These are phyloP conservation scores for Cyclotella kingstonii DNA, from an alignment of 108 stramenopile species.

Conservation along the genomic window DNA sequence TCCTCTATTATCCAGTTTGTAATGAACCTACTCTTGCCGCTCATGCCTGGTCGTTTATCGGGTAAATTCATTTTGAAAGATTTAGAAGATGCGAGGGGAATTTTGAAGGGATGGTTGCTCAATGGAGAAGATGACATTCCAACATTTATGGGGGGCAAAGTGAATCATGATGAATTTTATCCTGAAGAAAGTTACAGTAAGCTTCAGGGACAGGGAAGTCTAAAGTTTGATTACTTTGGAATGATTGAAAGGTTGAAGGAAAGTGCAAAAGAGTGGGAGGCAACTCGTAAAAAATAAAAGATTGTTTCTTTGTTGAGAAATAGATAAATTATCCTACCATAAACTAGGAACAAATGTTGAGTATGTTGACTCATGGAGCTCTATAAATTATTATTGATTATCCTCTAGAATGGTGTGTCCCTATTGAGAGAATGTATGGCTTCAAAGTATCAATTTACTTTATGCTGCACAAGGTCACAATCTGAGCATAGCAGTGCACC, in stretches of 20 bases:
- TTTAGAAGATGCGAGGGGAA: conserved; percentile 46
- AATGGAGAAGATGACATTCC: conserved; percentile 88
- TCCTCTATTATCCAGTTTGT: conserved; percentile 83
- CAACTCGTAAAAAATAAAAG: conserved; percentile 27
- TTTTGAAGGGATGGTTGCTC: conserved; percentile 60
- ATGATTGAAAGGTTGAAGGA: conserved; percentile 78
- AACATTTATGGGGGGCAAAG: conserved; percentile 74
- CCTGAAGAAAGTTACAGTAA: conserved; percentile 69
- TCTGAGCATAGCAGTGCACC: too few species aligned
- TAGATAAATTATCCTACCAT: too few species aligned
- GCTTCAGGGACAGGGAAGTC: conserved; percentile 73
- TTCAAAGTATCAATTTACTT: too few species aligned
- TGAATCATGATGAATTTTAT: conserved; percentile 80
- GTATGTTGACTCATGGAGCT: too few species aligned
- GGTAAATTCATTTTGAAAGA: conserved; percentile 74
- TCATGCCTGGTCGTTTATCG: conserved; percentile 83
- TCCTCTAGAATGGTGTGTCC: too few species aligned
- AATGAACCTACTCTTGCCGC: conserved; percentile 82
- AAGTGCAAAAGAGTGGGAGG: conserved; percentile 46
- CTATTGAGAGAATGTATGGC: too few species aligned
- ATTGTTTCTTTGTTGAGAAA: neutral
- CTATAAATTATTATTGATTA: too few species aligned
- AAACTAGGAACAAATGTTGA: too few species aligned
- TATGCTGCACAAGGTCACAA: too few species aligned
- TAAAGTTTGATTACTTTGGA: conserved; percentile 88